phyloP scores from a whole-genome alignment of 306 rosid species.

The Quercus parvula region DNA sequence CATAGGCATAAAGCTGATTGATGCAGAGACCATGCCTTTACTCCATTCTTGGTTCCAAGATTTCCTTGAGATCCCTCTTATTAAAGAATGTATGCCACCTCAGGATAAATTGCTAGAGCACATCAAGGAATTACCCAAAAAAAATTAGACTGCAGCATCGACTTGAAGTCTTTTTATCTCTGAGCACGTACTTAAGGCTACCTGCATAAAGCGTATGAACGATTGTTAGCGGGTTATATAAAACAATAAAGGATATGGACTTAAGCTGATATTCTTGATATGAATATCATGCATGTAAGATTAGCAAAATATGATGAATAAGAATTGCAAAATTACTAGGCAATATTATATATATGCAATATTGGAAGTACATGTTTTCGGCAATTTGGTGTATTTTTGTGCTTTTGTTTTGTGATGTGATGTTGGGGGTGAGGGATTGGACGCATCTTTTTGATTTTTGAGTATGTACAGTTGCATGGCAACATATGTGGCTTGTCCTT shows the following conservation, averaged over 20 bases:
- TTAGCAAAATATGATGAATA: not conserved
- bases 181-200: not conserved
- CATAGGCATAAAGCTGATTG: conserved; percentile 29
- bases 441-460: too few relatives aligned
- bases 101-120: conserved; percentile 32
- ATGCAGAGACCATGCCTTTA: conserved; percentile 33
- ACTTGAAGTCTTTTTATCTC: conserved; percentile 18
- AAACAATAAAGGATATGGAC: not conserved
- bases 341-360: not conserved
- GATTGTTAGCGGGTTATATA: not conserved
- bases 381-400: too few relatives aligned
- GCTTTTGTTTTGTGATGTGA: too few relatives aligned
- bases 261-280: not conserved
- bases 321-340: not conserved
- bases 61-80: conserved; percentile 25
- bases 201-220: not conserved
- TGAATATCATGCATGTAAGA: not conserved
- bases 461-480: too few relatives aligned
- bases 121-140: conserved; percentile 10
- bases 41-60: conserved; percentile 37
- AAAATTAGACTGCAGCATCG: conserved; percentile 26
- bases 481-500: too few relatives aligned
- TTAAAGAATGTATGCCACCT: conserved; percentile 39
- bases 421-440: too few relatives aligned
- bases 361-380: too few relatives aligned